Percentiles rank a stretch among this genome's conserved stretches.
Evolutionary conservation across 805 yeast species (phyloP).

Genomic region (Kockiozyma suomiensis): DNA sequence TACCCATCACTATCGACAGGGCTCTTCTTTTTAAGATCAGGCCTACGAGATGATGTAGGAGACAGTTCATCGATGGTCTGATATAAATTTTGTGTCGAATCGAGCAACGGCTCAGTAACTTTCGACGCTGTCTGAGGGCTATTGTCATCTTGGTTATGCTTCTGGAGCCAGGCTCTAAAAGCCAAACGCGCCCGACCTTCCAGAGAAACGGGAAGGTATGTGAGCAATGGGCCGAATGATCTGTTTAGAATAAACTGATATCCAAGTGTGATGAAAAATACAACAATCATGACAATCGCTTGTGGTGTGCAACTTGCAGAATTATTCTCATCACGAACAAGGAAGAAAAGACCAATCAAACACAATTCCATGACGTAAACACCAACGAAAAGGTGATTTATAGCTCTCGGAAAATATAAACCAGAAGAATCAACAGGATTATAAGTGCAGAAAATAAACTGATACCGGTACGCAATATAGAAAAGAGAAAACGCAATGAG

Average conservation of each 20-base stretch:
- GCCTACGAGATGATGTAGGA: background rate
- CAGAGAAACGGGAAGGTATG: slow-evolving; percentile 45
- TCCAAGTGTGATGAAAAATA: slow-evolving; percentile 57
- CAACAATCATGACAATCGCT: slow-evolving; percentile 55
- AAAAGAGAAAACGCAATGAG: slow-evolving; percentile 59
- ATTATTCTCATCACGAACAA: slow-evolving; percentile 56
- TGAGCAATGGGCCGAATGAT: slow-evolving; percentile 46
- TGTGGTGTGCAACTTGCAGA: slow-evolving; percentile 51
- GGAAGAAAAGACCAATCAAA: slow-evolving; percentile 71
- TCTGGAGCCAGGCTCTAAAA: slow-evolving; percentile 11
- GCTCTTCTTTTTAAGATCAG: background rate
- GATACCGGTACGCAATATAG: slow-evolving; percentile 69
- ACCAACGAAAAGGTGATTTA: slow-evolving; percentile 78
- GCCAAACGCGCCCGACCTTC: slow-evolving; percentile 20
- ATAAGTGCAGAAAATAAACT: slow-evolving; percentile 54
- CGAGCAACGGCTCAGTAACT: background rate
- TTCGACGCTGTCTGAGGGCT: background rate
- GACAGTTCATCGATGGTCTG: background rate
- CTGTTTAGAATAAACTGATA: slow-evolving; percentile 58
- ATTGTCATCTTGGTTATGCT: slow-evolving; percentile 3
- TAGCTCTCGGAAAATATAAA: slow-evolving; percentile 67
- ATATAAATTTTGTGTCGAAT: background rate
- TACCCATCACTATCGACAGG: background rate
- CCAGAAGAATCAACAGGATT: slow-evolving; percentile 51
- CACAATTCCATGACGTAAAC: slow-evolving; percentile 79